Conservation (phyloP, 768 basidiomycete genomes). For the Termitomyces sp. region DNA sequence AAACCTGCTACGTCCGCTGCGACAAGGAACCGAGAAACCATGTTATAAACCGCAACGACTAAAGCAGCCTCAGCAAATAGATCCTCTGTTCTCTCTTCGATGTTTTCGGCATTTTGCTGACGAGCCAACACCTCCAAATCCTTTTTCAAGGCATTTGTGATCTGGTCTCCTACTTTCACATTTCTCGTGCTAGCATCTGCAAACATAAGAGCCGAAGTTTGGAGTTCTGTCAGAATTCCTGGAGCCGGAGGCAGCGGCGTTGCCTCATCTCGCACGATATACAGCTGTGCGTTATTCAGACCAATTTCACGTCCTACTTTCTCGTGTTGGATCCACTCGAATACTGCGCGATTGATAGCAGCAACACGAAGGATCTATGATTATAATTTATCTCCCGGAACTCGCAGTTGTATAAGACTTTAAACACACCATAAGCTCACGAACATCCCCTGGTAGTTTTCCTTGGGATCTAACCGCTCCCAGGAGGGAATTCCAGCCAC, state of each 20-base stretch:
- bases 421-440: constrained; percentile 42
- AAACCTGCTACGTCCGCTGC: constrained; percentile 55
- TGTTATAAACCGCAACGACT: constrained; percentile 54
- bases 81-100: constrained; percentile 29
- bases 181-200: constrained; percentile 52
- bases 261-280: constrained; percentile 43
- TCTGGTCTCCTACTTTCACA: constrained; percentile 35
- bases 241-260: constrained; percentile 33
- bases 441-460: constrained; percentile 37
- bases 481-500: constrained; percentile 44
- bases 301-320: constrained; percentile 43
- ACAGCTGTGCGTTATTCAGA: constrained; percentile 47
- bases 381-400: neutral
- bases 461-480: constrained; percentile 45
- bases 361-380: constrained; percentile 44
- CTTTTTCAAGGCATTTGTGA: constrained; percentile 34
- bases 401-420: neutral
- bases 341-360: constrained; percentile 42
- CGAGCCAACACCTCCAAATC: constrained; percentile 24
- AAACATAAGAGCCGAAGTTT: constrained; percentile 48
- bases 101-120: constrained; percentile 15
- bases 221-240: constrained; percentile 38
- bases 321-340: constrained; percentile 56
- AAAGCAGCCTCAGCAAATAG: constrained; percentile 50
- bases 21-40: constrained; percentile 64